Percentiles rank a stretch among this genome's conserved stretches.
phyloP scores from a whole-genome alignment of 2,329 filamentous ascomycete genomes.

The Aureobasidium sp. region DNA sequence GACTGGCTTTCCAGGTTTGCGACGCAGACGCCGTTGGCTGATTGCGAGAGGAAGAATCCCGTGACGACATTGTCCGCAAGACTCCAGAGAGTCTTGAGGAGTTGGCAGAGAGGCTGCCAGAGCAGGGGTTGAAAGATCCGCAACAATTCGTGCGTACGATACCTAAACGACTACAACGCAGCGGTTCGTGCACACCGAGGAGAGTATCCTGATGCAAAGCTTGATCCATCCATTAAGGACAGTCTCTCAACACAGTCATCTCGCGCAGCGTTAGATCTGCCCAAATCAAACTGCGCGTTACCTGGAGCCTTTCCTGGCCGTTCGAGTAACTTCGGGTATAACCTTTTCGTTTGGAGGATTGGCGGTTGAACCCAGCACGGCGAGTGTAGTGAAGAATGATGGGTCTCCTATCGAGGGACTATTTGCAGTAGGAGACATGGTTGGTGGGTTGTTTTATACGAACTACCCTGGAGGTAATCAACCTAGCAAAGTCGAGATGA shows the following conservation, averaged over 20 bases:
- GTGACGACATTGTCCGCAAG: slow-evolving; percentile 47
- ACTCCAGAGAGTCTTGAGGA: slow-evolving; percentile 46
- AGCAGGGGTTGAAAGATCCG: slow-evolving; percentile 40
- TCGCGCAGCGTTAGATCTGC: slow-evolving; percentile 34
- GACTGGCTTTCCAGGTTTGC: slow-evolving; percentile 58
- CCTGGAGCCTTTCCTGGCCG: slow-evolving; percentile 52
- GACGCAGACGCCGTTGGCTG: slow-evolving; percentile 45
- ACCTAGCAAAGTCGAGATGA: not conserved
- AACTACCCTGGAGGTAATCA: slow-evolving; percentile 50
- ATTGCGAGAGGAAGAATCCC: slow-evolving; percentile 56
- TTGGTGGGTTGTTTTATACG: slow-evolving; percentile 55
- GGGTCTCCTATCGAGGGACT: slow-evolving; percentile 45
- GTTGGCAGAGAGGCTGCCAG: slow-evolving; percentile 43
- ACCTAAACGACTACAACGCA: slow-evolving; percentile 48
- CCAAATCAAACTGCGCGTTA: slow-evolving; percentile 60
- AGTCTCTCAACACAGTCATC: slow-evolving; percentile 53
- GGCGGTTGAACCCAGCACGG: slow-evolving; percentile 46
- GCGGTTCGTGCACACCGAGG: slow-evolving; percentile 43
- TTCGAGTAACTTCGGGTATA: slow-evolving; percentile 57
- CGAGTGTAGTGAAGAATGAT: slow-evolving; percentile 42
- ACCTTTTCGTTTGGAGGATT: slow-evolving; percentile 63
- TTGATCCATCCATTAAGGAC: slow-evolving; percentile 55
- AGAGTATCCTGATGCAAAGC: slow-evolving; percentile 40
- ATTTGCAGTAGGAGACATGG: slow-evolving; percentile 57
- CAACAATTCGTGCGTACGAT: slow-evolving; percentile 46